Evolutionary conservation across 176 grass and related monocot genomes (phyloP).

Genomic region (Alopecurus myosuroides): DNA sequence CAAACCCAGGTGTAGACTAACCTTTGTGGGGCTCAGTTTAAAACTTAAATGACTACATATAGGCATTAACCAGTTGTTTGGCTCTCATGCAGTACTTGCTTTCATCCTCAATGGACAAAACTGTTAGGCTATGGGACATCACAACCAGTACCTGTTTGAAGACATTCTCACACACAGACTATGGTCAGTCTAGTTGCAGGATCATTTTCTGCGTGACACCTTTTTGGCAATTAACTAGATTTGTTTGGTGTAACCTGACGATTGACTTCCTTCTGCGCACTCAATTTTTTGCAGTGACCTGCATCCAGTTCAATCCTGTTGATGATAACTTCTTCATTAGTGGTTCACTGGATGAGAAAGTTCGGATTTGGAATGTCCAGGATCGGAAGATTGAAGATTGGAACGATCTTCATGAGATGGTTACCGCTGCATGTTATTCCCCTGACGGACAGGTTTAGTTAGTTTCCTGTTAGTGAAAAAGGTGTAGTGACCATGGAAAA

Average conservation of each 20-base stretch:
- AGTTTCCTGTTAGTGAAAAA: neutral
- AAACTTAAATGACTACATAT: neutral
- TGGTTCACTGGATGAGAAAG: constrained; percentile 97
- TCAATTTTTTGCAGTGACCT: constrained; percentile 73
- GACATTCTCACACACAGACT: constrained; percentile 96
- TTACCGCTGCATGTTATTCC: constrained; percentile 90
- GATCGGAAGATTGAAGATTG: constrained; percentile 95
- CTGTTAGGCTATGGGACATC: constrained; percentile 89
- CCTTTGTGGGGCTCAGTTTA: neutral
- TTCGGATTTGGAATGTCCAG: constrained; percentile 92
- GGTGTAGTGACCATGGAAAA: constrained; percentile 11
- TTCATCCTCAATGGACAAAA: constrained; percentile 99
- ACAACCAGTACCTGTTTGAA: constrained; percentile 77
- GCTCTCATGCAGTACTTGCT: constrained; percentile 64
- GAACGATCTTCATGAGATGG: constrained; percentile 99
- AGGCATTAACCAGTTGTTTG: constrained; percentile 1
- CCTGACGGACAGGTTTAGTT: constrained; percentile 77
- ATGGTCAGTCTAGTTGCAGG: constrained; percentile 59
- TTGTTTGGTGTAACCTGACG: constrained; percentile 1
- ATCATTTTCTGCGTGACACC: neutral
- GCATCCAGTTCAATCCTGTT: constrained; percentile 98
- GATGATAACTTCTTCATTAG: constrained; percentile 97
- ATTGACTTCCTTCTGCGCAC: constrained; percentile 13
- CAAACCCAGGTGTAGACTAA: neutral
- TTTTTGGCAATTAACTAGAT: neutral